A percentile compares a stretch with the other conserved stretches of the same genome.
Evolutionary conservation across 306 rosid genomes (phyloP).

Genomic region (Glycine soja): DNA sequence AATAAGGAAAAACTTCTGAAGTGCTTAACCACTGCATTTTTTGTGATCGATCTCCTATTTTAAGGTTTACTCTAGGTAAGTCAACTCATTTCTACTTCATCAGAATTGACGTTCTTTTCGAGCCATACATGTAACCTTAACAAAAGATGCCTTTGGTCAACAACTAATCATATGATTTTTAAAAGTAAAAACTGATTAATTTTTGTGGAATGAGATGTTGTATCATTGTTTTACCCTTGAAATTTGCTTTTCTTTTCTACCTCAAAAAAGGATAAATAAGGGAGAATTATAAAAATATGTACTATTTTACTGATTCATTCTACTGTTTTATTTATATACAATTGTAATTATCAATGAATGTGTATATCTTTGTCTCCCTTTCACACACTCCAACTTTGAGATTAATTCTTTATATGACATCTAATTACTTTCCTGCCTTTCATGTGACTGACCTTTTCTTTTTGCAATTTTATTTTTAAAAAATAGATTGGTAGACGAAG

Average conservation of each 20-base stretch:
- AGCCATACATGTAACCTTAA: no score
- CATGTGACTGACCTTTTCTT: conserved; percentile 25
- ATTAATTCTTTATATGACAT: not conserved
- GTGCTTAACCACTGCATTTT: no score
- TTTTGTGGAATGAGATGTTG: not conserved
- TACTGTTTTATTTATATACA: conserved; percentile 3
- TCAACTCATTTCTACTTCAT: no score
- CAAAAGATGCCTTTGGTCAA: no score
- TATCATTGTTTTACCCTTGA: conserved; percentile 15
- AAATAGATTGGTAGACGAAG: conserved; percentile 86
- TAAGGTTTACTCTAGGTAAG: no score
- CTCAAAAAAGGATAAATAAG: conserved; percentile 1
- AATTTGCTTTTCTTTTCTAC: conserved; percentile 15
- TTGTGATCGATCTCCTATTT: no score
- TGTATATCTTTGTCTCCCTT: not conserved
- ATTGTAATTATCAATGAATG: conserved; percentile 8
- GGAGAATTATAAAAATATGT: not conserved
- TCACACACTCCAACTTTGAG: not conserved
- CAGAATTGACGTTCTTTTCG: no score
- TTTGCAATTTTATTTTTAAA: not conserved
- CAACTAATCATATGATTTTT: no score
- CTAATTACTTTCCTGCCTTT: not conserved
- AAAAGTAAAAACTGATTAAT: no score
- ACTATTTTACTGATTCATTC: conserved; percentile 6
- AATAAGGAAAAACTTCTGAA: no score